Conservation (phyloP, 441 rosid species). For the Syzygium syzygioides region DNA sequence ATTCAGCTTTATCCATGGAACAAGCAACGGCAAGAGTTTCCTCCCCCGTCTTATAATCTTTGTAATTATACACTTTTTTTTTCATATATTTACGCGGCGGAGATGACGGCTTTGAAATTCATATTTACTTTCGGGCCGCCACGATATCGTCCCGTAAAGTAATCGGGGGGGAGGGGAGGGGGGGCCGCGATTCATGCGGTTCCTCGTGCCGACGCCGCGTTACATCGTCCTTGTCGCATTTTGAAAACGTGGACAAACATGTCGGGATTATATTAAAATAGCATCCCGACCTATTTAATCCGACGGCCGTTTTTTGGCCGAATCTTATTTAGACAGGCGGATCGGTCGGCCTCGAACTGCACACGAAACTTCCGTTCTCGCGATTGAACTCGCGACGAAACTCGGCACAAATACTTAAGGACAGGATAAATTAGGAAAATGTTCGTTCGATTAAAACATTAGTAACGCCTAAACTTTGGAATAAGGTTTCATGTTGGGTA, state of each 20-base stretch:
- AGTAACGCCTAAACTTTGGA: not conserved
- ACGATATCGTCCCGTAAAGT: too few species aligned
- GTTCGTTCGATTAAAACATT: not conserved
- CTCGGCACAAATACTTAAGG: not conserved
- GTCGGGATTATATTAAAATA: not conserved
- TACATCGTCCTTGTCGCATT: rapidly evolving
- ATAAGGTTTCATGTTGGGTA: too few species aligned
- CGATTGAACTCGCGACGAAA: not conserved
- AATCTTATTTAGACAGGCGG: too few species aligned
- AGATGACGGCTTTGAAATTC: not conserved
- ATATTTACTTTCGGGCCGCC: too few species aligned
- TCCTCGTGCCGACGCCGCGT: rapidly evolving
- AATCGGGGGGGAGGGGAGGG: too few species aligned
- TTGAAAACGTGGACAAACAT: not conserved
- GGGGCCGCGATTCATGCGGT: rapidly evolving
- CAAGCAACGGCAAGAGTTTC: too few species aligned
- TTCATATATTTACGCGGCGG: not conserved
- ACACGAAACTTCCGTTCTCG: not conserved
- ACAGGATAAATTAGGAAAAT: not conserved
- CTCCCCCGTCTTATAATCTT: not conserved
- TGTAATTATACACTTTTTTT: not conserved
- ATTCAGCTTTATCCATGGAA: too few species aligned
- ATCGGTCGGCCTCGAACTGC: not conserved
- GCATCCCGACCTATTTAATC: not conserved
- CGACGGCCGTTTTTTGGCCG: rapidly evolving